Conservation (phyloP, 495 filamentous ascomycete genomes). For the Podospora pseudoanserina region DNA sequence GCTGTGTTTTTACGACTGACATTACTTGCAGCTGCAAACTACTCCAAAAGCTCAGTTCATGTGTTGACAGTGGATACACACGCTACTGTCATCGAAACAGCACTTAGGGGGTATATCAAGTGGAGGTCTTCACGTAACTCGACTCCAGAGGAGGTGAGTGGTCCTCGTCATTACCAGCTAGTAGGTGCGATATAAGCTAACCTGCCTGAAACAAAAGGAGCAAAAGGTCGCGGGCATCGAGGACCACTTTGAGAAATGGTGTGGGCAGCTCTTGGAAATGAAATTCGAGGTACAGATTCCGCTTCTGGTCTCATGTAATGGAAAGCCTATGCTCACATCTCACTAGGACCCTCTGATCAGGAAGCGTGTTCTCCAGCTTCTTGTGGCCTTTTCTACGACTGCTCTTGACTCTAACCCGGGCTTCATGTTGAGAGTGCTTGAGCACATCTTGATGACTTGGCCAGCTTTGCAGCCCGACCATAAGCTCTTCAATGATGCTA, state of each 20-base stretch:
- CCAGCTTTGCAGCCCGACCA: slow-evolving; percentile 64
- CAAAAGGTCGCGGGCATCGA: slow-evolving; percentile 60
- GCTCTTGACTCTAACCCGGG: slow-evolving; percentile 72
- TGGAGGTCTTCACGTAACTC: slow-evolving; percentile 60
- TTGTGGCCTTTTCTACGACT: slow-evolving; percentile 78
- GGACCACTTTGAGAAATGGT: slow-evolving; percentile 74
- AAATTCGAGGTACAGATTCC: slow-evolving; percentile 58
- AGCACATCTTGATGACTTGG: slow-evolving; percentile 81
- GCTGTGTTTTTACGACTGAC: slow-evolving; percentile 31
- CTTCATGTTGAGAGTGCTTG: slow-evolving; percentile 82
- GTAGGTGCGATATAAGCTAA: neutral
- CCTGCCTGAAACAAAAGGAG: slow-evolving; percentile 41
- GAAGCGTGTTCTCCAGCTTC: slow-evolving; percentile 76
- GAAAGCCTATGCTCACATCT: slow-evolving; percentile 27
- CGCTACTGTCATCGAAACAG: slow-evolving; percentile 85
- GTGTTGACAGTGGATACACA: slow-evolving; percentile 82
- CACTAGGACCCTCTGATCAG: slow-evolving; percentile 73
- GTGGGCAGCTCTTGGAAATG: slow-evolving; percentile 65
- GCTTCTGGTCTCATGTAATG: neutral
- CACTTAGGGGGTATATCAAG: slow-evolving; percentile 80
- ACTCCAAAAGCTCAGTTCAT: slow-evolving; percentile 74
- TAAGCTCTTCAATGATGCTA: slow-evolving; percentile 78
- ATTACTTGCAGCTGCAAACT: slow-evolving; percentile 55
- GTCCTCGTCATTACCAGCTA: slow-evolving; percentile 20
- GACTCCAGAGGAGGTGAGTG: slow-evolving; percentile 52